These are phyloP conservation scores for Smittium culicis DNA, from an alignment of 371 early-diverging fungal species.

Conservation along the genomic window DNA sequence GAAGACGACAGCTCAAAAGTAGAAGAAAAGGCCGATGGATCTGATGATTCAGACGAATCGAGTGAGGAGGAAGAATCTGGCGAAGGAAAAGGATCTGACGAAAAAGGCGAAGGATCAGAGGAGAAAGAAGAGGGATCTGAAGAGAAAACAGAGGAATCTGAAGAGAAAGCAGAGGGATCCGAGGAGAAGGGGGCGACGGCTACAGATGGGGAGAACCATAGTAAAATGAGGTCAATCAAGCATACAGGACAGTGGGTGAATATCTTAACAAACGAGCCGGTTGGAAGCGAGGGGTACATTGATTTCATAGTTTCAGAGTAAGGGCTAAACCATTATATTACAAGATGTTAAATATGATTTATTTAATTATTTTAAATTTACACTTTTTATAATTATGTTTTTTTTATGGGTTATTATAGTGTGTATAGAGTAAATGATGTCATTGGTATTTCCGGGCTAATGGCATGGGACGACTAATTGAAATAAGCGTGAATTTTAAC, in stretches of 20 bases:
- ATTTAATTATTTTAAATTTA: neutral
- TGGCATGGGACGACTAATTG: too few relatives aligned
- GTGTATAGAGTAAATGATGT: conserved; percentile 31
- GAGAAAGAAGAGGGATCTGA: conserved; percentile 3
- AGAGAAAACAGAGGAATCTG: neutral
- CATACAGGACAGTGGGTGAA: conserved; percentile 30
- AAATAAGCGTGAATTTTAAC: too few relatives aligned
- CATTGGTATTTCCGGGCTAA: conserved; percentile 25
- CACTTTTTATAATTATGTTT: too few relatives aligned
- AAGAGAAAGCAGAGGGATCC: neutral
- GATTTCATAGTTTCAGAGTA: conserved; percentile 27
- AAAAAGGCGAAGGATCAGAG: neutral
- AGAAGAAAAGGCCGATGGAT: too few relatives aligned
- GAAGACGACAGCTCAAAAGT: conserved; percentile 1
- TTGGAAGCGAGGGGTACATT: conserved; percentile 23
- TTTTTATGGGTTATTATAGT: neutral
- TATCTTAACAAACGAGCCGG: conserved; percentile 23
- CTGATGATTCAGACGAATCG: too few relatives aligned
- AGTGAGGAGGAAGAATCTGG: too few relatives aligned
- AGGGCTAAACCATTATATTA: conserved; percentile 2
- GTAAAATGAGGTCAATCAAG: neutral
- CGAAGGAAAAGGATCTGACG: conserved; percentile 19
- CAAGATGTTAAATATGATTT: neutral
- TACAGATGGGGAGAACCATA: neutral
- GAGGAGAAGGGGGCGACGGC: too few relatives aligned